Evolutionary conservation across 1,284 basidiomycete species (phyloP), one percentile per base, ranked within the genome.

Genomic region (Rhodotorula mucilaginosa): DNA sequence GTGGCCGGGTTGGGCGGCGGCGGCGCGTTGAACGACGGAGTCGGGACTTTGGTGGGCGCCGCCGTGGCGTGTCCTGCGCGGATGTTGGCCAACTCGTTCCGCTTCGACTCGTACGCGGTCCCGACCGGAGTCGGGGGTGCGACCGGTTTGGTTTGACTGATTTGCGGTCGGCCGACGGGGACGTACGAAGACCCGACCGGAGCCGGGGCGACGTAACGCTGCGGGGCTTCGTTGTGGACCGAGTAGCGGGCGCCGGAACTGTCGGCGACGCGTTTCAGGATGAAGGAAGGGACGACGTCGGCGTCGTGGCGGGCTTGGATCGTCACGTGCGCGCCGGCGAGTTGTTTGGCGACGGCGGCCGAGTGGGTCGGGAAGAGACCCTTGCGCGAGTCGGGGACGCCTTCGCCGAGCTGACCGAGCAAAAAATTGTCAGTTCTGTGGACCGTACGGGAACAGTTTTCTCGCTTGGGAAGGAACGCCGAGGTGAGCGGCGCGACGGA

Each of bases 171-270:
- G n/a, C 80, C 80, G 63, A 80, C 76, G 44, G 81, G 81, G 47
- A 74, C 77, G 65, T 80, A 80, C 57, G 69, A 69, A 6, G 77
- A 76, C 2, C 70, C 65, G 62, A 78, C 77, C 19, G 76, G 75
- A 18, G 59, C 79, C 67, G 66, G 80, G 69, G 58, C 78, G 68
- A 58, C 80, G 77, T 51, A 79, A 74, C 68, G 76, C 49, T 57
- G 80, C 0, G 76, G 73, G 19, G 76, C 72, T 69, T 79, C 77
- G 54, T 78, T 76, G 77, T 92, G 90, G 8, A 86, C 84, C 16
- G 89, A 88, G 82, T 98, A 99, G 80, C 68, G 95, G 0, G 93
- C 88, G n/a, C 96, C 96, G 8, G 91, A 93, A 19, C 93, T 90
- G 52, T 92, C 90, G 81, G 90, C 90, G 34, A 99, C 89, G 60